phyloP scores from a whole-genome alignment of 1,284 basidiomycete species.

The Volvariella surrecta region DNA sequence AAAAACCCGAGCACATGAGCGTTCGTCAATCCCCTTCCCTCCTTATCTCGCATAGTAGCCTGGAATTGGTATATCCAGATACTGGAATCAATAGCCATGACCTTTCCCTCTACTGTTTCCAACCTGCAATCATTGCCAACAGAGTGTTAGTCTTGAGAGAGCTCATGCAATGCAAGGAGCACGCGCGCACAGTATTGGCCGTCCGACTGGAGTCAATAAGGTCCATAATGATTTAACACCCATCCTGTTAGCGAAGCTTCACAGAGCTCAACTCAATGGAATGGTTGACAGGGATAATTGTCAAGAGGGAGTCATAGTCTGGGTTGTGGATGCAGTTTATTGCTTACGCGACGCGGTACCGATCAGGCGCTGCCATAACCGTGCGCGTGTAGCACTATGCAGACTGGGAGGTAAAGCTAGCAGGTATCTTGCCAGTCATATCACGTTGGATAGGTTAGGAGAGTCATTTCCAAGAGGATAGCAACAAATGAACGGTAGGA shows the following conservation, averaged over 20 bases:
- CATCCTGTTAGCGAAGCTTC: conserved; percentile 38
- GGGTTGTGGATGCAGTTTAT: no score
- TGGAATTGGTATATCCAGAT: conserved; percentile 99
- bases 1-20: conserved; percentile 95
- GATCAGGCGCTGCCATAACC: no score
- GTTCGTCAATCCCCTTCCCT: conserved; percentile 85
- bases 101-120: conserved; percentile 86
- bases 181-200: conserved; percentile 79
- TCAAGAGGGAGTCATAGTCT: no score
- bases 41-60: conserved; percentile 97
- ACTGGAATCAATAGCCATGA: conserved; percentile 94
- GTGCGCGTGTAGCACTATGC: no score
- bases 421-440: no score
- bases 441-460: no score
- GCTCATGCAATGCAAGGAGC: conserved; percentile 2
- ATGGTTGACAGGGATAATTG: no score
- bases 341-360: no score
- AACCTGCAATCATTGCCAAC: conserved; percentile 45
- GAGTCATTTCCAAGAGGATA: no score
- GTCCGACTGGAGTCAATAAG: conserved; percentile 82
- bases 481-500: no score
- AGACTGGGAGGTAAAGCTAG: no score
- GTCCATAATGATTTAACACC: conserved; percentile 95
- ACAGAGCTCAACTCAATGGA: no score
- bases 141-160: conserved; percentile 8